phyloP scores from a whole-genome alignment of 345 rosid species.

The Populus pruinosa region DNA sequence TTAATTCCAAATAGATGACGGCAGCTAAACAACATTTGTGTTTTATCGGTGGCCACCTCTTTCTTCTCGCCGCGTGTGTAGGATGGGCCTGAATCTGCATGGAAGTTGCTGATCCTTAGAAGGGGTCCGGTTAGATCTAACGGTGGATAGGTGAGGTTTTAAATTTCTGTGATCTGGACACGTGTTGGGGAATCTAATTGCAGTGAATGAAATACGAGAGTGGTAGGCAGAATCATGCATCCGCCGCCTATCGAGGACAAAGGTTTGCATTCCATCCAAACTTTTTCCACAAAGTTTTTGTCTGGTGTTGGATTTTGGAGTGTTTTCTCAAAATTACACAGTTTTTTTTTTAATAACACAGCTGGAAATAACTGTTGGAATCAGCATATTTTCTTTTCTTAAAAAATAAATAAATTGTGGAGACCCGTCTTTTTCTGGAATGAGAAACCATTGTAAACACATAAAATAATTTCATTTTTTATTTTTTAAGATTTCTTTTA shows the following conservation, averaged over 20 bases:
- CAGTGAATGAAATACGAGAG: background rate
- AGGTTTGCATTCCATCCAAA: background rate
- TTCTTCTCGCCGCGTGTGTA: background rate
- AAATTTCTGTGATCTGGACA: background rate
- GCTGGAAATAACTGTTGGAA: too few relatives aligned
- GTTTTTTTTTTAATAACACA: too few relatives aligned
- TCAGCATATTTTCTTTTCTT: too few relatives aligned
- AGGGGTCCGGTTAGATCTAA: constrained; percentile 13
- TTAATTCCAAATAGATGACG: background rate
- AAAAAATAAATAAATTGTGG: too few relatives aligned
- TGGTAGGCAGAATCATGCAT: background rate
- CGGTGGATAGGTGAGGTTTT: background rate
- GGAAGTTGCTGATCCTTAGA: constrained; percentile 3
- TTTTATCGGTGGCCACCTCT: constrained; percentile 10
- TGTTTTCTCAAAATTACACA: too few relatives aligned
- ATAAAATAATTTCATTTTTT: too few relatives aligned
- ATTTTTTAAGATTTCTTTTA: too few relatives aligned
- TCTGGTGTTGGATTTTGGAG: background rate
- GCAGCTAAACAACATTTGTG: background rate
- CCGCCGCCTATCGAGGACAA: background rate
- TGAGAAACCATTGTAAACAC: too few relatives aligned
- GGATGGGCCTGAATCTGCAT: background rate
- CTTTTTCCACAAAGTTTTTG: background rate
- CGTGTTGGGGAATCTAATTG: background rate
- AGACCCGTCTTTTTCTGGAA: too few relatives aligned